Percentiles rank a stretch among this genome's conserved stretches.
Evolutionary conservation across 257 asterid species (phyloP).

Genomic region (Solanum arcanum): DNA sequence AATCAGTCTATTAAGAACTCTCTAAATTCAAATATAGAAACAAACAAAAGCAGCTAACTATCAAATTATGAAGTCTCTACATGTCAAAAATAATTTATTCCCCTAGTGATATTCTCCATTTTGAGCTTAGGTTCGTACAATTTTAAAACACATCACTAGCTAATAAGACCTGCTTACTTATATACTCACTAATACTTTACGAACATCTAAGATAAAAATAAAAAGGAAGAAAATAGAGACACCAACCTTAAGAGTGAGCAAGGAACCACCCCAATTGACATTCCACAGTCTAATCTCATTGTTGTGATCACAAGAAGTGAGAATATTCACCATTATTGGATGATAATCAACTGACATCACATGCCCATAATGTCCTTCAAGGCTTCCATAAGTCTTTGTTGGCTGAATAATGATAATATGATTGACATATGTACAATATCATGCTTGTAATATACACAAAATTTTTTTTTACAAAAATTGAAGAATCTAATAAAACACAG

Average conservation of each 20-base stretch:
- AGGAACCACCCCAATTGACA: background rate
- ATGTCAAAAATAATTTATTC: background rate
- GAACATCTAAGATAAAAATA: background rate
- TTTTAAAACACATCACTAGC: fast-evolving
- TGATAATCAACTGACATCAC: background rate
- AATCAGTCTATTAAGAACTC: background rate
- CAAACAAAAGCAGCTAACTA: background rate
- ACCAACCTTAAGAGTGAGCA: background rate
- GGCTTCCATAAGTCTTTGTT: background rate
- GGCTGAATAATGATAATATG: background rate
- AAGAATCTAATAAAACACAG: background rate
- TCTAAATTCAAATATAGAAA: background rate
- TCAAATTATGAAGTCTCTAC: background rate
- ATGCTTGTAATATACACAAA: background rate
- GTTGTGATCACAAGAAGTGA: background rate
- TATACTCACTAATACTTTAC: background rate
- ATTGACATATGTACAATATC: background rate
- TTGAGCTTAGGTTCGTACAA: fast-evolving
- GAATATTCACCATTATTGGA: background rate
- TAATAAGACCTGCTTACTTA: no score
- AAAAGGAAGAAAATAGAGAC: background rate
- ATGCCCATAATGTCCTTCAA: background rate
- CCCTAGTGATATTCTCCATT: fast-evolving
- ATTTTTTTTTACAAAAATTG: background rate
- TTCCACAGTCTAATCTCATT: background rate